A percentile compares a stretch with the other conserved stretches of the same genome.
phyloP scores from a whole-genome alignment of 129 eudicot genomes.

The Flaveria trinervia region DNA sequence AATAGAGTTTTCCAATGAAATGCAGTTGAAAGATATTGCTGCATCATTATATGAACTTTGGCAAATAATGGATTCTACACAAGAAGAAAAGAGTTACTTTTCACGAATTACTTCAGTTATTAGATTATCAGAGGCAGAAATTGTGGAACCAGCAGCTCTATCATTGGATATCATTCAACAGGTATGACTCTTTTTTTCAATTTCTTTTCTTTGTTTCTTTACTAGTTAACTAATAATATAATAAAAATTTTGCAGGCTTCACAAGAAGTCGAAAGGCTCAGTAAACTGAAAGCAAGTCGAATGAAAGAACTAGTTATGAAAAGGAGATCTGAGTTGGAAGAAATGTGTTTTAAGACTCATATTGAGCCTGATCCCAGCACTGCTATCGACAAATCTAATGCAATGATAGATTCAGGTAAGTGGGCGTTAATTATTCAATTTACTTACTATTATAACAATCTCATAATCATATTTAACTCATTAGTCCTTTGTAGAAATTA shows the following conservation, averaged over 20 bases:
- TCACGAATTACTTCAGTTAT: conserved; percentile 50
- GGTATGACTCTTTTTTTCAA: conserved; percentile 38
- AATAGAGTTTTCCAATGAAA: not conserved
- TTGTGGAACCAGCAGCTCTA: conserved; percentile 63
- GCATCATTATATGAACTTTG: conserved; percentile 70
- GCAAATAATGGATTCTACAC: conserved; percentile 79
- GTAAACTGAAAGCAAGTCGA: conserved; percentile 79
- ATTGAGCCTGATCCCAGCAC: conserved; percentile 82
- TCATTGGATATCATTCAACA: conserved; percentile 70
- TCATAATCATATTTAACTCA: not conserved
- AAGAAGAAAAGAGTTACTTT: conserved; percentile 60
- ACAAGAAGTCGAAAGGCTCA: conserved; percentile 80
- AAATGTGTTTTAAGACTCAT: conserved; percentile 64
- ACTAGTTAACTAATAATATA: not conserved
- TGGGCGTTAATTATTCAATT: not conserved
- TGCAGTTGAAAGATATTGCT: conserved; percentile 72
- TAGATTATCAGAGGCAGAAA: conserved; percentile 54
- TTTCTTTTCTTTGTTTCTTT: not conserved
- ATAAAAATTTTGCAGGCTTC: conserved; percentile 50
- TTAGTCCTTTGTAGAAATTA: not conserved
- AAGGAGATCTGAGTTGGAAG: conserved; percentile 80
- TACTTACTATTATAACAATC: not conserved
- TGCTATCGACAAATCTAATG: conserved; percentile 76
- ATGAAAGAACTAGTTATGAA: conserved; percentile 88
- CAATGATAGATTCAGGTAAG: conserved; percentile 90